Conservation (phyloP, 345 rosid genomes). For the Aquilaria yunnanensis region DNA sequence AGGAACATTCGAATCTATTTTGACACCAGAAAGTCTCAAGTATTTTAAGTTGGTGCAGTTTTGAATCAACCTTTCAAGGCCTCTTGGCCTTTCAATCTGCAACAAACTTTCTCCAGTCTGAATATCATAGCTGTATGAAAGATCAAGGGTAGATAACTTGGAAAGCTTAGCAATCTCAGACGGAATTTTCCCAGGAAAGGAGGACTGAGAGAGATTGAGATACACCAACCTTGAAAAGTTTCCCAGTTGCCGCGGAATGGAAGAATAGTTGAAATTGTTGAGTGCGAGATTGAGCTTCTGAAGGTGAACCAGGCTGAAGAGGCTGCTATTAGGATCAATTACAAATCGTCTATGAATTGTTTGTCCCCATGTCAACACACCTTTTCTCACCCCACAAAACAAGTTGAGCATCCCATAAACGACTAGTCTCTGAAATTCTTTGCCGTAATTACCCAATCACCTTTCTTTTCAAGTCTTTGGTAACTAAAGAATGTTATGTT, state of each 20-base stretch:
- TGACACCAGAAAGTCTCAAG: conserved; percentile 1
- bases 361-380: too few species aligned
- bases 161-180: conserved; percentile 8
- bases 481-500: too few species aligned
- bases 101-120: background rate
- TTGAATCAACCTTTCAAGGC: background rate
- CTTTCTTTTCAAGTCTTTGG: too few species aligned
- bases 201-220: conserved; percentile 3
- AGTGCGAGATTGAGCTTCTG: conserved; percentile 10
- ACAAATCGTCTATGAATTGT: too few species aligned
- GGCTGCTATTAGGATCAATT: conserved; percentile 10
- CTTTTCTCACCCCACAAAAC: too few species aligned
- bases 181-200: conserved; percentile 14
- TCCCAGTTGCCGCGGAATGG: conserved; percentile 4
- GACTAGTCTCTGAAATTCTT: too few species aligned
- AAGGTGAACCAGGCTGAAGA: conserved; percentile 16
- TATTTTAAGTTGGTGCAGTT: conserved; percentile 1
- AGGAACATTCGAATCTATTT: background rate
- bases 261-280: background rate
- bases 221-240: background rate
- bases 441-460: too few species aligned
- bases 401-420: too few species aligned
- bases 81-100: background rate
- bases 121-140: background rate
- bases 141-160: conserved; percentile 16